These are phyloP conservation scores for Drechslerella coelobrocha DNA, from an alignment of 2,329 filamentous ascomycete genomes.

Conservation along the genomic window DNA sequence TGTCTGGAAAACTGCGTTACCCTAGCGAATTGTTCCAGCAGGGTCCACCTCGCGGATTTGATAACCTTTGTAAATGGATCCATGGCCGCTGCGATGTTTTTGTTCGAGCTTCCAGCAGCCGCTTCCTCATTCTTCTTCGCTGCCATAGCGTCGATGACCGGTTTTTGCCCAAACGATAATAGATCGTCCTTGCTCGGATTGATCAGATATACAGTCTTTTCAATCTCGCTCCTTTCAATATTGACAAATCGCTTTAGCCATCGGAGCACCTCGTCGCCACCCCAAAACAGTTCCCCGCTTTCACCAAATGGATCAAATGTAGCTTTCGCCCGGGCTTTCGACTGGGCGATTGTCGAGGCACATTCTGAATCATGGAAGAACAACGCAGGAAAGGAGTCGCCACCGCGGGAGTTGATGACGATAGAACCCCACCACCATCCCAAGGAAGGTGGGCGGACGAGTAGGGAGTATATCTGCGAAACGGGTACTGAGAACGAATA, in stretches of 20 bases:
- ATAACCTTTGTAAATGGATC: constrained; percentile 91
- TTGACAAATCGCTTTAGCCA: constrained; percentile 86
- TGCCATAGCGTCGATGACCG: constrained; percentile 59
- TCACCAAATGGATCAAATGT: constrained; percentile 90
- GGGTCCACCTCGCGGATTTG: constrained; percentile 94
- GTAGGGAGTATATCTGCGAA: constrained; percentile 85
- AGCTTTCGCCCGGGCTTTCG: constrained; percentile 82
- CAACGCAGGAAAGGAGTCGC: constrained; percentile 90
- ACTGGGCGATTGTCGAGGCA: constrained; percentile 90
- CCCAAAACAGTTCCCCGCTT: constrained; percentile 90
- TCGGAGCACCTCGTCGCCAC: constrained; percentile 89
- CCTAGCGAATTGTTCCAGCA: constrained; percentile 95
- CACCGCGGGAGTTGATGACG: constrained; percentile 87
- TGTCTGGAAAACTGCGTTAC: constrained; percentile 94
- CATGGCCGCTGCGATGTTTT: constrained; percentile 73
- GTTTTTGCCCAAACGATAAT: constrained; percentile 75
- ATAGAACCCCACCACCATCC: constrained; percentile 99
- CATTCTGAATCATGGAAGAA: constrained; percentile 99
- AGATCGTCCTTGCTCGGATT: constrained; percentile 87
- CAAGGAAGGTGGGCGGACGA: constrained; percentile 87
- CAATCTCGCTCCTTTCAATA: constrained; percentile 82
- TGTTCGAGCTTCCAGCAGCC: constrained; percentile 58
- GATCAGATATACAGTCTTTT: constrained; percentile 88
- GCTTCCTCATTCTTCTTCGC: constrained; percentile 26
- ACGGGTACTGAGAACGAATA: constrained; percentile 93